Percentiles rank a stretch among this genome's conserved stretches.
These are phyloP conservation scores for Neckera pumila DNA, from an alignment of 225 moss, liverwort and hornwort genomes.

Conservation along the genomic window DNA sequence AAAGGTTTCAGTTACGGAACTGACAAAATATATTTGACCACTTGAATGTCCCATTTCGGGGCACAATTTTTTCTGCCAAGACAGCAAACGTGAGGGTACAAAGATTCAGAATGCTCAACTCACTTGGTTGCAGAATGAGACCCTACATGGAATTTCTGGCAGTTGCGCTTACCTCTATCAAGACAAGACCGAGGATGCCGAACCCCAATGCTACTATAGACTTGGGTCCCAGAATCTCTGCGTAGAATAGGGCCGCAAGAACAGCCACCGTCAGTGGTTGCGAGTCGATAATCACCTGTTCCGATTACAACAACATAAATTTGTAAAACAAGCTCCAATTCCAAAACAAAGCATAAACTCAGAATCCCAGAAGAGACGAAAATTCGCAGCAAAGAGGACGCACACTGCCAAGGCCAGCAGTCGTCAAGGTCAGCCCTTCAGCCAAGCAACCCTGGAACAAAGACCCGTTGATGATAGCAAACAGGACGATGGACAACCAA, in stretches of 20 bases:
- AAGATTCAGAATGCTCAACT: not conserved
- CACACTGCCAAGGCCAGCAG: constrained; percentile 85
- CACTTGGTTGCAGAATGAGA: not conserved
- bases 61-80: not conserved
- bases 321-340: not conserved
- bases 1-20: not conserved
- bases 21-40: not conserved
- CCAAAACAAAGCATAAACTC: not conserved
- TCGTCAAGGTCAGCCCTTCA: constrained; percentile 67
- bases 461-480: constrained; percentile 62
- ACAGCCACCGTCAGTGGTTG: constrained; percentile 84
- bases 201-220: constrained; percentile 48
- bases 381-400: not conserved
- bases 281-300: constrained; percentile 76
- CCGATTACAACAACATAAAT: not conserved
- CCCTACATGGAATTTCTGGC: not conserved
- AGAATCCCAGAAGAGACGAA: not conserved
- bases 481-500: constrained; percentile 64
- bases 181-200: constrained; percentile 60
- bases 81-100: not conserved
- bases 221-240: constrained; percentile 41
- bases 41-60: not conserved
- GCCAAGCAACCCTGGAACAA: constrained; percentile 71
- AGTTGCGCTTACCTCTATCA: constrained; percentile 38
- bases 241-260: constrained; percentile 66